phyloP scores from a whole-genome alignment of 225 moss, liverwort and hornwort genomes.

The Asterella californica region DNA sequence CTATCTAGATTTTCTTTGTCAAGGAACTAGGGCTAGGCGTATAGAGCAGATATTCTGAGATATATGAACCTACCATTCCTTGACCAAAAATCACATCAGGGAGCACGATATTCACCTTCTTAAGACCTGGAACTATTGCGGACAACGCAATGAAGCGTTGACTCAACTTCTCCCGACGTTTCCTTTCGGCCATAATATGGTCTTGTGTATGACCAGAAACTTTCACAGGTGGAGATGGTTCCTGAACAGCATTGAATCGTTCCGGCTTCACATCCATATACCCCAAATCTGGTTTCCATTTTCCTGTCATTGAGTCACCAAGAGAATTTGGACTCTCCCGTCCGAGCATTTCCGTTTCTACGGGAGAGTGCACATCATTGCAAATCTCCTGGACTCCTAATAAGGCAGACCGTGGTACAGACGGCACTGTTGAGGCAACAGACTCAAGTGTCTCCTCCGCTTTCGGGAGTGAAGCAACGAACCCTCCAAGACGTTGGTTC shows the following conservation, averaged over 20 bases:
- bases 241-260: conserved; percentile 10
- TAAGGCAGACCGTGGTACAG: conserved; percentile 26
- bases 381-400: conserved; percentile 37
- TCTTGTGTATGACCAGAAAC: conserved; percentile 65
- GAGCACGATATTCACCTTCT: conserved; percentile 42
- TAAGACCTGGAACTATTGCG: conserved; percentile 74
- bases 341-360: conserved; percentile 37
- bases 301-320: conserved; percentile 46
- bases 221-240: conserved; percentile 31
- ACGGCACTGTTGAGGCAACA: conserved; percentile 26
- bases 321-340: conserved; percentile 40
- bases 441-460: conserved; percentile 27
- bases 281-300: conserved; percentile 35
- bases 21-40: neutral
- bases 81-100: neutral
- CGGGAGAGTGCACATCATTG: conserved; percentile 35
- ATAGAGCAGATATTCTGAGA: too few species aligned
- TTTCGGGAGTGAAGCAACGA: conserved; percentile 31
- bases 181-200: conserved; percentile 81
- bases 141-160: conserved; percentile 80
- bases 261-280: conserved; percentile 23
- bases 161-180: conserved; percentile 74
- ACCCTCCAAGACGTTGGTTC: conserved; percentile 28
- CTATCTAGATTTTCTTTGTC: neutral
- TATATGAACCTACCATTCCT: neutral